phyloP scores from a whole-genome alignment of 805 yeast species.

The Wickerhamiella shivajii region DNA sequence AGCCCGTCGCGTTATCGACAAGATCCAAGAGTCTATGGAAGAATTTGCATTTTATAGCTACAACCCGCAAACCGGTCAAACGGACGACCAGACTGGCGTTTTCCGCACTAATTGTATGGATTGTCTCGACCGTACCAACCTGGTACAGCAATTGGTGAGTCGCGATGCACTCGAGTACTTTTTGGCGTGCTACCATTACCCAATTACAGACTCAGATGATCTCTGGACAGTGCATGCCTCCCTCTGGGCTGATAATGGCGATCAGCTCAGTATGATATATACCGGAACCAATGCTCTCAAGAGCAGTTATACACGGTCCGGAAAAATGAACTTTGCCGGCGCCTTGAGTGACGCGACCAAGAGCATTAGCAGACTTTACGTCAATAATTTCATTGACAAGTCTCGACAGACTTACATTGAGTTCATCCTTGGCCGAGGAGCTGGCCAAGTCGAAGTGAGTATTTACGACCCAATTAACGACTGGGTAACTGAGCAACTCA shows the following conservation, averaged over 20 bases:
- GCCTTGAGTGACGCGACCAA: slow-evolving; percentile 95
- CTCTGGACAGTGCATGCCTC: slow-evolving; percentile 63
- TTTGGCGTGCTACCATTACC: slow-evolving; percentile 29
- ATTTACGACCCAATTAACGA: slow-evolving; percentile 84
- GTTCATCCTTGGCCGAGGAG: slow-evolving; percentile 64
- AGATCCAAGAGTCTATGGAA: slow-evolving; percentile 49
- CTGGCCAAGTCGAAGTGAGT: slow-evolving; percentile 52
- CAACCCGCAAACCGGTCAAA: slow-evolving; percentile 41
- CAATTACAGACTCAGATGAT: slow-evolving; percentile 34
- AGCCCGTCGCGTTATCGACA: slow-evolving; percentile 53
- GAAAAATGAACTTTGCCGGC: slow-evolving; percentile 93
- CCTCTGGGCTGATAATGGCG: slow-evolving; percentile 98
- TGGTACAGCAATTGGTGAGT: slow-evolving; percentile 65
- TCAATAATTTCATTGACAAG: slow-evolving; percentile 89
- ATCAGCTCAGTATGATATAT: slow-evolving; percentile 85
- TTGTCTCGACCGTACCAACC: slow-evolving; percentile 86
- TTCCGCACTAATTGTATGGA: slow-evolving; percentile 90
- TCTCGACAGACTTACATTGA: slow-evolving; percentile 85
- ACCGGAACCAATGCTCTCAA: slow-evolving; percentile 97
- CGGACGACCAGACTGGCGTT: slow-evolving; percentile 71
- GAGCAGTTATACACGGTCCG: slow-evolving; percentile 85
- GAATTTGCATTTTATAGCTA: slow-evolving; percentile 73
- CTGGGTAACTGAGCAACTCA: slow-evolving; percentile 53
- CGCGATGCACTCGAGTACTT: slow-evolving; percentile 42
- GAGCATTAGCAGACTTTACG: slow-evolving; percentile 87